A percentile compares a stretch with the other conserved stretches of the same genome.
phyloP scores from a whole-genome alignment of 805 yeast genomes.

The Tetrapisispora pingtungensis region DNA sequence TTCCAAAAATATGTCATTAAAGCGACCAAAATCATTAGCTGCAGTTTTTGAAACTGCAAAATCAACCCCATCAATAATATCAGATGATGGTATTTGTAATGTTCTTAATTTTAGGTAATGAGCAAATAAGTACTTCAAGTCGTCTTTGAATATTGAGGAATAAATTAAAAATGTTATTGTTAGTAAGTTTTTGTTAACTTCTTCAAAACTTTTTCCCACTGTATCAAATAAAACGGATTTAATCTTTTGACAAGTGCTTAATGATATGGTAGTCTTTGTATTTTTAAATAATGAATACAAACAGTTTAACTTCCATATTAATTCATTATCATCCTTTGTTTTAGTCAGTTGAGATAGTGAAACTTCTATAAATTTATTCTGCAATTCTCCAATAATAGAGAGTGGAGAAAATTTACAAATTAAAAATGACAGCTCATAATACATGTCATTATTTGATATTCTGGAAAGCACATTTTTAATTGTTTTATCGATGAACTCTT shows the following conservation, averaged over 20 bases:
- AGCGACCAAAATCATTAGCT: conserved; percentile 4
- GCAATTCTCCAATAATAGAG: neutral
- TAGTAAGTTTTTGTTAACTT: conserved; percentile 10
- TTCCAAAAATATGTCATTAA: conserved; percentile 14
- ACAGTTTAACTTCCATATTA: conserved; percentile 28
- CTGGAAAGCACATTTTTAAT: neutral
- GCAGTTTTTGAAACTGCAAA: conserved; percentile 6
- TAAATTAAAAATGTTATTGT: conserved; percentile 25
- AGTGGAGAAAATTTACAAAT: conserved; percentile 6
- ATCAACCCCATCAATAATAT: conserved; percentile 17
- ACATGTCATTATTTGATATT: conserved; percentile 5
- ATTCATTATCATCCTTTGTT: neutral
- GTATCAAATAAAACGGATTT: conserved; percentile 4
- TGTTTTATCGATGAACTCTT: conserved; percentile 7
- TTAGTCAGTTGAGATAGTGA: neutral
- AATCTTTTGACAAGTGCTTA: conserved; percentile 5
- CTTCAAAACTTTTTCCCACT: neutral
- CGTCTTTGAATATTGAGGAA: conserved; percentile 8
- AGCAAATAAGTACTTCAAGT: conserved; percentile 25
- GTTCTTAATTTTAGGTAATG: conserved; percentile 29
- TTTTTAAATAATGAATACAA: conserved; percentile 15
- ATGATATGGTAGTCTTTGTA: conserved; percentile 6
- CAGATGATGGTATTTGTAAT: conserved; percentile 8
- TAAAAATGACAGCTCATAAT: conserved; percentile 10
- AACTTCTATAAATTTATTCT: conserved; percentile 3